Evolutionary conservation across 176 grass and related monocot genomes (phyloP).

Genomic region (Hyparrhenia diplandra): DNA sequence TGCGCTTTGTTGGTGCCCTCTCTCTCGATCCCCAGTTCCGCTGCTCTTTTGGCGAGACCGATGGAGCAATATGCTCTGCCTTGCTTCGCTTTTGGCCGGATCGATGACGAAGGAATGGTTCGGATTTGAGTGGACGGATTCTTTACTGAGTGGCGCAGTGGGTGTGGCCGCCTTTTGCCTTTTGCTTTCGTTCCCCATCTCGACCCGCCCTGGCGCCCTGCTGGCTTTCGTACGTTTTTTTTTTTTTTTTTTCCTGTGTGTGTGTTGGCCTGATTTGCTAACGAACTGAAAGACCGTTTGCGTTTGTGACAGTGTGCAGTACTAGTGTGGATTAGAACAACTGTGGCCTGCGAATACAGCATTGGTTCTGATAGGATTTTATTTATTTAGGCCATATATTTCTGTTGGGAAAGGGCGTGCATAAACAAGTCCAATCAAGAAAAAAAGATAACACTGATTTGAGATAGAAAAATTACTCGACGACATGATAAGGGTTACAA

Average conservation of each 20-base stretch:
- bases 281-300: background rate
- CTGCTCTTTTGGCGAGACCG: slow-evolving; percentile 48
- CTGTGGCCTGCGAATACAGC: background rate
- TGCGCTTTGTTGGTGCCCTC: slow-evolving; percentile 18
- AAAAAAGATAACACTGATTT: background rate
- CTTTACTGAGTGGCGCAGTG: slow-evolving; percentile 20
- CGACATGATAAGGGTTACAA: background rate
- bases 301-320: background rate
- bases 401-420: background rate
- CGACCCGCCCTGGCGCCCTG: background rate
- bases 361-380: too few relatives aligned
- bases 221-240: slow-evolving; percentile 8
- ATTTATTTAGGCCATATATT: too few relatives aligned
- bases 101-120: slow-evolving; percentile 34
- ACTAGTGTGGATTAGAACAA: background rate
- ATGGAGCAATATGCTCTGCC: slow-evolving; percentile 35
- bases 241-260: background rate
- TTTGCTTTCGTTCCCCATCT: slow-evolving; percentile 38
- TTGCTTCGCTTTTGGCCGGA: slow-evolving; percentile 49
- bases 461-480: background rate
- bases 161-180: slow-evolving; percentile 41
- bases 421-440: background rate
- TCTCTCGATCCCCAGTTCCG: slow-evolving; percentile 34
- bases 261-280: slow-evolving; percentile 26
- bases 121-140: slow-evolving; percentile 13